Evolutionary conservation across 257 asterid genomes (phyloP).

Genomic region (Voacanga thouarsii): DNA sequence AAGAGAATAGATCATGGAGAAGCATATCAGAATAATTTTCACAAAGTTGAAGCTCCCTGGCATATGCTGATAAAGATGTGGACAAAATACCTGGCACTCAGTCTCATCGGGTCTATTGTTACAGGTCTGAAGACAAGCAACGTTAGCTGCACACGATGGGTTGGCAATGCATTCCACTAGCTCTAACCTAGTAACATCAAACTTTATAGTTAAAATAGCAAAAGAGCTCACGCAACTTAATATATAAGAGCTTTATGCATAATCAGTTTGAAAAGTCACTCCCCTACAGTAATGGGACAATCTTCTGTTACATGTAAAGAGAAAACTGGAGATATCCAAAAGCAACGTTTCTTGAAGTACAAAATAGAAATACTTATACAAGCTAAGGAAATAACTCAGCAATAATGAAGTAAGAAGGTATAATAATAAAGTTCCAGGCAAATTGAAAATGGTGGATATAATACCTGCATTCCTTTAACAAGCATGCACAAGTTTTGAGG

Average conservation of each 20-base stretch:
- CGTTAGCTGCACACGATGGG: constrained; percentile 92
- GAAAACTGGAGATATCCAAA: neutral
- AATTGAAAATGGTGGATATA: neutral
- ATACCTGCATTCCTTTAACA: constrained; percentile 95
- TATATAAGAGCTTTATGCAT: neutral
- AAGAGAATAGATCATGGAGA: constrained; percentile 15
- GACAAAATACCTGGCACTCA: constrained; percentile 78
- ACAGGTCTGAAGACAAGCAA: constrained; percentile 95
- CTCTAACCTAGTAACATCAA: constrained; percentile 59
- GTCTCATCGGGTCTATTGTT: constrained; percentile 95
- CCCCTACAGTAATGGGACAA: neutral
- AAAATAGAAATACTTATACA: neutral
- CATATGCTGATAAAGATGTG: constrained; percentile 1
- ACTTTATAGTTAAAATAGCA: neutral
- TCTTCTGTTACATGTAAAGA: neutral
- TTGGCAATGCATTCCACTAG: constrained; percentile 85
- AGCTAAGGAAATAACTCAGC: neutral
- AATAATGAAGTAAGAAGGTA: neutral
- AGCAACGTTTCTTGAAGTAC: neutral
- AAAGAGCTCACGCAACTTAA: neutral
- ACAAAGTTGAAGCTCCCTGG: neutral
- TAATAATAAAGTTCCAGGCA: neutral
- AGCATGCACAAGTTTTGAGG: constrained; percentile 80
- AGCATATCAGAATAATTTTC: neutral
- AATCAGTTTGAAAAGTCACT: neutral